Evolutionary conservation across 2,329 filamentous ascomycete species (phyloP).

Genomic region (Nigrograna mackinnonii): DNA sequence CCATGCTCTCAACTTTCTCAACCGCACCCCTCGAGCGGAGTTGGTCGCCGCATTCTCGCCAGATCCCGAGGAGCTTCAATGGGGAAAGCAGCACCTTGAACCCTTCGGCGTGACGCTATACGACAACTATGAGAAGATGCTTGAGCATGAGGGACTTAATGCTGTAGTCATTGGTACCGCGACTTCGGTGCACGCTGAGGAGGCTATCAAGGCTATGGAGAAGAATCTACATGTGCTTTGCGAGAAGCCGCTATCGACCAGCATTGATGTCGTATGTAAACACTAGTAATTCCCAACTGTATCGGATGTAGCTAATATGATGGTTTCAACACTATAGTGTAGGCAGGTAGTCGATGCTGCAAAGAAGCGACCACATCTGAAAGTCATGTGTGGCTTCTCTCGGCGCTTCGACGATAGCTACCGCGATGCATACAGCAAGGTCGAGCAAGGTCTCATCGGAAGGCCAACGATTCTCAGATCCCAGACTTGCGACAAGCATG

Average conservation of each 20-base stretch:
- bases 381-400: constrained; percentile 51
- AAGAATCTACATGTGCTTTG: constrained; percentile 42
- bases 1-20: constrained; percentile 55
- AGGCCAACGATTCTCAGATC: constrained; percentile 45
- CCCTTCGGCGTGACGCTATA: constrained; percentile 52
- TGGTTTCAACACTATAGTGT: constrained; percentile 15
- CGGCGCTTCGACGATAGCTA: constrained; percentile 51
- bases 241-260: constrained; percentile 44
- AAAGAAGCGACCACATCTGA: constrained; percentile 39
- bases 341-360: constrained; percentile 39
- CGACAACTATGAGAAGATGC: constrained; percentile 52
- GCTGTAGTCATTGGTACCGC: constrained; percentile 46
- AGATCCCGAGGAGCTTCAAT: constrained; percentile 48
- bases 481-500: constrained; percentile 47
- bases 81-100: constrained; percentile 49
- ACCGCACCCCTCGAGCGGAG: constrained; percentile 51
- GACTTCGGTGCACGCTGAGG: constrained; percentile 39
- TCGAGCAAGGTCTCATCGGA: constrained; percentile 42
- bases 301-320: no score
- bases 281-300: background rate
- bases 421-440: constrained; percentile 39
- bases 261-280: constrained; percentile 29
- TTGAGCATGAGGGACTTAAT: constrained; percentile 44
- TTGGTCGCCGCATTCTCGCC: constrained; percentile 56
- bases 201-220: constrained; percentile 37